A percentile compares a stretch with the other conserved stretches of the same genome.
phyloP scores from a whole-genome alignment of 768 basidiomycete species.

The Scleroderma bovista region DNA sequence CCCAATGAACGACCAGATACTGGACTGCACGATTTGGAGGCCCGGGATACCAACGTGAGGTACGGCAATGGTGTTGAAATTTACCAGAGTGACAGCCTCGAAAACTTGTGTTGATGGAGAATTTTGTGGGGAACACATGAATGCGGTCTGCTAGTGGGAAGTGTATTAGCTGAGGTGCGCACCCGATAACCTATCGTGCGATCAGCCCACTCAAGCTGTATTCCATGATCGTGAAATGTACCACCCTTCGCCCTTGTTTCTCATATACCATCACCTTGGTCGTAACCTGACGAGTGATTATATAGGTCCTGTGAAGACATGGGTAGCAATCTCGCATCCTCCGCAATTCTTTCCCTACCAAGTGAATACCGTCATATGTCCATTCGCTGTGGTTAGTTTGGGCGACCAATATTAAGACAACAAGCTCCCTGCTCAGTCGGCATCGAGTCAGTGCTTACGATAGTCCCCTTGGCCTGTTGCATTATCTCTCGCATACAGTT shows the following conservation, averaged over 20 bases:
- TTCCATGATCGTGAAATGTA: slow-evolving; percentile 67
- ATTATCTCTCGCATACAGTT: slow-evolving; percentile 51
- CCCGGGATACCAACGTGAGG: slow-evolving; percentile 74
- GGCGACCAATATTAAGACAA: slow-evolving; percentile 59
- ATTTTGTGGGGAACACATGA: slow-evolving; percentile 36
- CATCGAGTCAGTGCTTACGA: slow-evolving; percentile 21
- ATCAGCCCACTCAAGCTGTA: slow-evolving; percentile 81
- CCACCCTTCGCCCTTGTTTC: slow-evolving; percentile 50
- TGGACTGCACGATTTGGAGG: slow-evolving; percentile 55
- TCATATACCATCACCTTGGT: slow-evolving; percentile 51
- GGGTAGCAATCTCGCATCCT: slow-evolving; percentile 48
- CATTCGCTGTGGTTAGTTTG: slow-evolving; percentile 59
- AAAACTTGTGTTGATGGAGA: slow-evolving; percentile 68
- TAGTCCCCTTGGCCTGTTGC: slow-evolving; percentile 33
- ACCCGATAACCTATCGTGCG: slow-evolving; percentile 74
- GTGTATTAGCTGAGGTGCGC: slow-evolving; percentile 13
- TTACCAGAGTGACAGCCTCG: slow-evolving; percentile 59
- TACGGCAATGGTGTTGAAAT: slow-evolving; percentile 80
- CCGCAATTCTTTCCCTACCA: slow-evolving; percentile 73
- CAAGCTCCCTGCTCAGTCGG: slow-evolving; percentile 47
- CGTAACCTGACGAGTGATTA: slow-evolving; percentile 38
- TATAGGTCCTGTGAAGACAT: neutral
- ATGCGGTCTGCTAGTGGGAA: slow-evolving; percentile 1
- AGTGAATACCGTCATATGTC: slow-evolving; percentile 82
- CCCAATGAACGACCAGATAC: slow-evolving; percentile 50